Percentiles rank a stretch among this genome's conserved stretches.
Evolutionary conservation across 2,329 filamentous ascomycete genomes (phyloP).

Genomic region (Geoglossum cookeanum): DNA sequence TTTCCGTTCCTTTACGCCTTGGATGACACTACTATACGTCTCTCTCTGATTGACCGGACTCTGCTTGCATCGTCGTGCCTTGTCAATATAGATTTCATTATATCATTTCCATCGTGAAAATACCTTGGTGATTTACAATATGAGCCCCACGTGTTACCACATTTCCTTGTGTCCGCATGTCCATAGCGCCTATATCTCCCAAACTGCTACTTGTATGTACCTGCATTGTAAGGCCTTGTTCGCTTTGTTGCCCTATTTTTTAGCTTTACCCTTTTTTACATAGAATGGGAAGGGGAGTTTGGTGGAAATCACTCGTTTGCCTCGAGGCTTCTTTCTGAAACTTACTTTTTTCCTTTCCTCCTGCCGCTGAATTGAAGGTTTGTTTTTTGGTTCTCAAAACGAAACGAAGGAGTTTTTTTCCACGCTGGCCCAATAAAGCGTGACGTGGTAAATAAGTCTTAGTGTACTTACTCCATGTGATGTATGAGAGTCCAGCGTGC

Average conservation of each 20-base stretch:
- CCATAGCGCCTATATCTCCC: neutral
- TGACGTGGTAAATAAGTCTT: no score
- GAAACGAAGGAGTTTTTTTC: no score
- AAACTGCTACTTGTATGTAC: neutral
- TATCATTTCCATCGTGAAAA: neutral
- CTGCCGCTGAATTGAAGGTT: neutral
- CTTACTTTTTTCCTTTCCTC: neutral
- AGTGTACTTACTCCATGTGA: no score
- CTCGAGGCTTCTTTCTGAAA: neutral
- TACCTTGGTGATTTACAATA: neutral
- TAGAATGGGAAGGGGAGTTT: neutral
- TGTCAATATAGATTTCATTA: conserved; percentile 1
- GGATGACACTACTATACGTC: neutral
- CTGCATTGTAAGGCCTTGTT: neutral
- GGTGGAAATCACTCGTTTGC: conserved; percentile 1
- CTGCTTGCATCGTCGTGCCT: neutral
- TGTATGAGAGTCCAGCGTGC: neutral
- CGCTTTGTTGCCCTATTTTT: neutral
- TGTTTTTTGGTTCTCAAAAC: neutral
- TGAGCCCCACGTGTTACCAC: neutral
- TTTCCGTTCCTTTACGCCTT: neutral
- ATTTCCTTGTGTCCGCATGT: neutral
- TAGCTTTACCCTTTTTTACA: neutral
- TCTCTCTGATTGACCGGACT: neutral
- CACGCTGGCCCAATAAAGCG: no score